A percentile compares a stretch with the other conserved stretches of the same genome.
phyloP scores from a whole-genome alignment of 805 yeast genomes.

The Lachancea waltii region DNA sequence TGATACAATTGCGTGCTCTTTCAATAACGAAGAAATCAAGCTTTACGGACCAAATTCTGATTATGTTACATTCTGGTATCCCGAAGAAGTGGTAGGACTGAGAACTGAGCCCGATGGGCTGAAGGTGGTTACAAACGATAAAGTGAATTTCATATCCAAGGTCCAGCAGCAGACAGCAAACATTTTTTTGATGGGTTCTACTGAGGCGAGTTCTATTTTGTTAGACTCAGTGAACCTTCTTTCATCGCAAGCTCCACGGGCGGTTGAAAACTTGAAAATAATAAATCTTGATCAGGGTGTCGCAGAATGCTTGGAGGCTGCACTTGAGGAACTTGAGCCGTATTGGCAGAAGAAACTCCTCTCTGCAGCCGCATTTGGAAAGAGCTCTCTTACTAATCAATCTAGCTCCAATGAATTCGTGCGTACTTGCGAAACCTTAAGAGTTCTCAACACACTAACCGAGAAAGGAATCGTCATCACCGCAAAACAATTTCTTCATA shows the following conservation, averaged over 20 bases:
- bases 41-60: constrained; percentile 61
- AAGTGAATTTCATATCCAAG: constrained; percentile 55
- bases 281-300: constrained; percentile 56
- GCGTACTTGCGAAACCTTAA: constrained; percentile 50
- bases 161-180: constrained; percentile 54
- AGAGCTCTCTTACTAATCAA: constrained; percentile 45
- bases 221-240: constrained; percentile 70
- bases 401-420: constrained; percentile 54
- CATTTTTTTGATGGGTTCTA: constrained; percentile 76
- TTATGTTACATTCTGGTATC: constrained; percentile 45
- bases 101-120: constrained; percentile 64
- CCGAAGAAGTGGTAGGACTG: constrained; percentile 37
- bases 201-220: constrained; percentile 73
- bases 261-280: constrained; percentile 64
- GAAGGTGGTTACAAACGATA: constrained; percentile 50
- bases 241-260: constrained; percentile 55
- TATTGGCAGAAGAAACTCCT: constrained; percentile 74
- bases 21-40: constrained; percentile 57
- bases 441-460: constrained; percentile 63
- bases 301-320: constrained; percentile 62
- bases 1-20: constrained; percentile 60
- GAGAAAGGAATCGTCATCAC: constrained; percentile 68
- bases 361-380: constrained; percentile 83
- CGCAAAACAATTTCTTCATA: constrained; percentile 40
- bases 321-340: constrained; percentile 70